Conservation (phyloP, 441 rosid genomes). For the Populus hybrid region DNA sequence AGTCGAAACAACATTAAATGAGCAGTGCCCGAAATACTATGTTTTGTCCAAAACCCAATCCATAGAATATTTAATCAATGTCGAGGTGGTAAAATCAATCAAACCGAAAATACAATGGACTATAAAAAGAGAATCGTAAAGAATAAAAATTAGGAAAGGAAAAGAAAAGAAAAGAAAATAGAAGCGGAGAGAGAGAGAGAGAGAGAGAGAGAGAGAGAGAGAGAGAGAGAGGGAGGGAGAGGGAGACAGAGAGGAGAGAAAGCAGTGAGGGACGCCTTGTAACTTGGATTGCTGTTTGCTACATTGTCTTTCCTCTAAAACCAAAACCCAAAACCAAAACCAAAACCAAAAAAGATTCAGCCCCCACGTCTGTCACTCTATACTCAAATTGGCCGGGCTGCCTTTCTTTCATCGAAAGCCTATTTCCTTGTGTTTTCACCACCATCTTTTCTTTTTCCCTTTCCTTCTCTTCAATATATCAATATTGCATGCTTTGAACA, state of each 20-base stretch:
- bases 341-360: neutral
- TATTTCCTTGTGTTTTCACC: neutral
- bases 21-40: neutral
- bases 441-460: neutral
- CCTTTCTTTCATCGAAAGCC: neutral
- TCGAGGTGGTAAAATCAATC: neutral
- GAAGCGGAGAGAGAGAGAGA: neutral
- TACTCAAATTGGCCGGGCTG: neutral
- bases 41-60: neutral
- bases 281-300: conserved; percentile 6
- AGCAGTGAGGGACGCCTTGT: conserved; percentile 1
- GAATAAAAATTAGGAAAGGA: neutral
- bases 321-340: conserved; percentile 1
- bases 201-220: neutral
- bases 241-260: neutral
- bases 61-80: neutral
- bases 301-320: neutral
- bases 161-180: neutral
- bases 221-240: neutral
- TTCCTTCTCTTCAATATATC: neutral
- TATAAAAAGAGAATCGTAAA: no score
- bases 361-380: neutral
- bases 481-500: neutral
- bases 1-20: neutral
- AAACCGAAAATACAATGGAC: neutral